These are phyloP conservation scores for Fraxinus ornus DNA, from an alignment of 305 asterid species.

Conservation along the genomic window DNA sequence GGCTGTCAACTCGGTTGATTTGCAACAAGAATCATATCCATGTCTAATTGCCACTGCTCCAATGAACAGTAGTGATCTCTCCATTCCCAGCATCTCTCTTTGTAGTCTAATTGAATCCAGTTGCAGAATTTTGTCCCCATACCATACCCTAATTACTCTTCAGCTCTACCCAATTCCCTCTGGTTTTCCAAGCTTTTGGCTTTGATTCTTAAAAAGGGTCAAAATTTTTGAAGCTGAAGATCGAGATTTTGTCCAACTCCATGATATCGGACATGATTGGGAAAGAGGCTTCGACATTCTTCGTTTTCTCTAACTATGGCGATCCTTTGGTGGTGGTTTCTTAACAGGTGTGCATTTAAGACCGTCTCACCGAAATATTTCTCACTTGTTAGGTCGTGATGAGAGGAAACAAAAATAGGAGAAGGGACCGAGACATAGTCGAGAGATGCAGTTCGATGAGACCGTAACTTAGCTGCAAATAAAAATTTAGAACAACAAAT, in stretches of 20 bases:
- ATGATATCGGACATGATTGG: constrained; percentile 44
- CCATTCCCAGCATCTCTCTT: constrained; percentile 68
- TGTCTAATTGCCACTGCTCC: constrained; percentile 81
- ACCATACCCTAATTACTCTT: constrained; percentile 78
- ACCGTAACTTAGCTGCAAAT: too few relatives aligned
- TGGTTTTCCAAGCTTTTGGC: constrained; percentile 47
- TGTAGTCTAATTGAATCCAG: constrained; percentile 66
- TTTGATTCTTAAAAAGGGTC: constrained; percentile 76
- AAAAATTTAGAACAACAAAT: too few relatives aligned
- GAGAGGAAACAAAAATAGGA: too few relatives aligned
- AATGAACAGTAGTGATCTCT: constrained; percentile 75
- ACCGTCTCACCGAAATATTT: too few relatives aligned
- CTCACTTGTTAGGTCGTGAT: too few relatives aligned
- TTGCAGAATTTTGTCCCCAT: constrained; percentile 74
- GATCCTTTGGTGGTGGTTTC: too few relatives aligned
- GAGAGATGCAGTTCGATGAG: too few relatives aligned
- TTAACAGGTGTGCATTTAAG: too few relatives aligned
- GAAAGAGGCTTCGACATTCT: too few relatives aligned
- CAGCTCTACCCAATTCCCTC: constrained; percentile 65
- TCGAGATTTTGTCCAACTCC: constrained; percentile 67
- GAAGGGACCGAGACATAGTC: too few relatives aligned
- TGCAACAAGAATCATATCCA: constrained; percentile 75
- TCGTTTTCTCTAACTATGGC: too few relatives aligned
- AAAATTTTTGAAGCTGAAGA: constrained; percentile 55
- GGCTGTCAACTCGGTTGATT: constrained; percentile 74